These are phyloP conservation scores for Metschnikowia reukaufii DNA, from an alignment of 805 yeast species.

Conservation along the genomic window DNA sequence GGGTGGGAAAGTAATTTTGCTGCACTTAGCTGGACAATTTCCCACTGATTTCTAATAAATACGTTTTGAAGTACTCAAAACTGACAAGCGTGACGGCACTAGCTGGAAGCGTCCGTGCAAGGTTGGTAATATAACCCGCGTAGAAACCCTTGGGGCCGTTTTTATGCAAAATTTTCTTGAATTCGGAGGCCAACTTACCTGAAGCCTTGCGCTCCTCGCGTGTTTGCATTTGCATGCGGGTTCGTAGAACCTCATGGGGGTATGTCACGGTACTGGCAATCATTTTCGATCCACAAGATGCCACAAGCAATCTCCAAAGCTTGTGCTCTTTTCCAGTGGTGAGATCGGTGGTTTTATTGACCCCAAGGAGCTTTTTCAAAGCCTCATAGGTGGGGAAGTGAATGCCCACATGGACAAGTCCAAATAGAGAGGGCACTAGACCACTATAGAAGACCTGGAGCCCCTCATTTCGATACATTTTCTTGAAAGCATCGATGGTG, in stretches of 20 bases:
- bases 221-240: slow-evolving; percentile 76
- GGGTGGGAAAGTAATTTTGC: neutral
- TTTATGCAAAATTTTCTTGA: slow-evolving; percentile 46
- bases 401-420: slow-evolving; percentile 89
- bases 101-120: slow-evolving; percentile 91
- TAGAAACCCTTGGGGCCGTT: slow-evolving; percentile 87
- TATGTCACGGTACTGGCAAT: slow-evolving; percentile 85
- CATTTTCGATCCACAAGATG: slow-evolving; percentile 83
- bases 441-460: slow-evolving; percentile 82
- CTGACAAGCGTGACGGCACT: slow-evolving; percentile 93
- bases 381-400: slow-evolving; percentile 94
- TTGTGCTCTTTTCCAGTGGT: slow-evolving; percentile 12
- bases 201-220: slow-evolving; percentile 24
- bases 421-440: slow-evolving; percentile 83
- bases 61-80: slow-evolving; percentile 74
- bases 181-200: slow-evolving; percentile 29
- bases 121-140: slow-evolving; percentile 82
- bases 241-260: slow-evolving; percentile 93
- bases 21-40: slow-evolving; percentile 13
- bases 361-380: slow-evolving; percentile 47
- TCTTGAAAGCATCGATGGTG: slow-evolving; percentile 78
- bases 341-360: slow-evolving; percentile 15
- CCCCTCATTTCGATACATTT: slow-evolving; percentile 82
- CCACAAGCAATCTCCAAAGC: slow-evolving; percentile 41
- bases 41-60: slow-evolving; percentile 41